Percentiles rank a stretch among this genome's conserved stretches.
Conservation (phyloP, 2,329 filamentous ascomycete genomes). For the Neofusicoccum sp. region DNA sequence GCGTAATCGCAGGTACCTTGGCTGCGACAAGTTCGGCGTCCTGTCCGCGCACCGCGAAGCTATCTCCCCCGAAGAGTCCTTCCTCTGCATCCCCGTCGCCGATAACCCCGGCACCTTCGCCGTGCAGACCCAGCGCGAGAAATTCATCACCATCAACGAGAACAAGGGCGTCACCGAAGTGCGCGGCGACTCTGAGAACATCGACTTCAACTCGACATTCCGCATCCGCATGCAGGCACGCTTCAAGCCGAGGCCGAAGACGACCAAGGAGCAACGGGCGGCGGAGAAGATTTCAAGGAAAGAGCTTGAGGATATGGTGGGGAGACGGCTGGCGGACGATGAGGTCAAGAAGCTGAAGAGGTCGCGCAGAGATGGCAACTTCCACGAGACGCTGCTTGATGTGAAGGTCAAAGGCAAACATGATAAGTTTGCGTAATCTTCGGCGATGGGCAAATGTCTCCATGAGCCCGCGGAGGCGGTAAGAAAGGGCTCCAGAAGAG, state of each 20-base stretch:
- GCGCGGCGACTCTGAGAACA: slow-evolving; percentile 72
- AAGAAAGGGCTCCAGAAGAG: not conserved
- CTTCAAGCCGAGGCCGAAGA: slow-evolving; percentile 84
- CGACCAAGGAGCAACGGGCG: slow-evolving; percentile 80
- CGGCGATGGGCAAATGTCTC: not conserved
- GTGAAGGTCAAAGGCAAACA: slow-evolving; percentile 91
- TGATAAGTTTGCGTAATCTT: slow-evolving; percentile 68
- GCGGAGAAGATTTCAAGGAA: slow-evolving; percentile 82
- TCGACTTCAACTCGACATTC: slow-evolving; percentile 70
- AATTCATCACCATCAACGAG: slow-evolving; percentile 64
- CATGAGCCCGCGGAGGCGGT: not conserved
- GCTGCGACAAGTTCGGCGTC: slow-evolving; percentile 80
- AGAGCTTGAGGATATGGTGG: slow-evolving; percentile 81
- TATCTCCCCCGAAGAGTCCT: slow-evolving; percentile 81
- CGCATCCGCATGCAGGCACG: slow-evolving; percentile 91
- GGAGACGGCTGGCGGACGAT: slow-evolving; percentile 75
- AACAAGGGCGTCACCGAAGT: slow-evolving; percentile 56
- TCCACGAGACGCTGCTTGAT: slow-evolving; percentile 83
- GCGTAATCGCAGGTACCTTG: slow-evolving; percentile 71
- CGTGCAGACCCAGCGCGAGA: slow-evolving; percentile 72
- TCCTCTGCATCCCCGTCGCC: slow-evolving; percentile 63
- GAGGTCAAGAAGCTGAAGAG: slow-evolving; percentile 83
- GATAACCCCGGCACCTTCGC: slow-evolving; percentile 73
- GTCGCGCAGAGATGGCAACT: slow-evolving; percentile 83
- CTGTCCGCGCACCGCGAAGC: slow-evolving; percentile 78